These are phyloP conservation scores for Hylodesmum podocarpum DNA, from an alignment of 306 rosid genomes.

Conservation along the genomic window DNA sequence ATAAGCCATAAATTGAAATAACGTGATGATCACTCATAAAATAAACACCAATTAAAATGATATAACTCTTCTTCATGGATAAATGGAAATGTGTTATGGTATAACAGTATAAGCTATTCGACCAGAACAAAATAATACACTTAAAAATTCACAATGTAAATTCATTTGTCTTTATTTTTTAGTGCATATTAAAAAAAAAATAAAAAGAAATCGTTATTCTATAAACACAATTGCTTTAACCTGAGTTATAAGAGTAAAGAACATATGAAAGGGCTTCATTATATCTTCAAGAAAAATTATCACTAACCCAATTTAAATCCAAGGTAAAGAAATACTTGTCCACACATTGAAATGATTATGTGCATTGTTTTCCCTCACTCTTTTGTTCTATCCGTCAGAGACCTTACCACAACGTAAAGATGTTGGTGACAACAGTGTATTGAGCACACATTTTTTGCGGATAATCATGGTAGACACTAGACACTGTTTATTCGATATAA, in stretches of 20 bases:
- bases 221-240: background rate
- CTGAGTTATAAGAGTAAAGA: background rate
- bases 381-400: background rate
- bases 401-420: background rate
- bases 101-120: too few relatives aligned
- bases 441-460: background rate
- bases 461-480: background rate
- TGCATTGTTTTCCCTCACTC: background rate
- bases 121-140: too few relatives aligned
- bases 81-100: too few relatives aligned
- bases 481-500: constrained; percentile 19
- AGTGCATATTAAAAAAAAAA: too few relatives aligned
- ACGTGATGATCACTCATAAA: too few relatives aligned
- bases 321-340: background rate
- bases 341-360: background rate
- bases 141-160: too few relatives aligned
- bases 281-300: background rate
- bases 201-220: too few relatives aligned
- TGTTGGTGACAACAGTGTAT: background rate
- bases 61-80: too few relatives aligned
- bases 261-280: background rate
- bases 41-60: too few relatives aligned
- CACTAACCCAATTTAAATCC: background rate
- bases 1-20: too few relatives aligned
- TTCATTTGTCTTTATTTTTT: too few relatives aligned